A percentile compares a stretch with the other conserved stretches of the same genome.
These are phyloP conservation scores for Ophiostoma australiae DNA, from an alignment of 2,329 filamentous ascomycete species.

Conservation along the genomic window DNA sequence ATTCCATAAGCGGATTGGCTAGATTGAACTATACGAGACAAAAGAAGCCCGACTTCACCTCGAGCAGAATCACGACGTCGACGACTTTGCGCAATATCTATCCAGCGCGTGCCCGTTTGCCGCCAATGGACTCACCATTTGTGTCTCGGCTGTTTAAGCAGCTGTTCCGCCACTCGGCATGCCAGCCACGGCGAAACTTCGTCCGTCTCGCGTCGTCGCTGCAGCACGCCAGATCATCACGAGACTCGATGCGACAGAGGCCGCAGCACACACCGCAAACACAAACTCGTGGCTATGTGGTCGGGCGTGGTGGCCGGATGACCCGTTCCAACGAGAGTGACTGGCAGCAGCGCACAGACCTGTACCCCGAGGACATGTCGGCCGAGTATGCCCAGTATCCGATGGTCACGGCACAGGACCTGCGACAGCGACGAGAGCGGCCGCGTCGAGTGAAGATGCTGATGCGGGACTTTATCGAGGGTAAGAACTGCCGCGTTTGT, in stretches of 20 bases:
- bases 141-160: constrained; percentile 69
- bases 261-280: constrained; percentile 31
- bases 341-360: constrained; percentile 79
- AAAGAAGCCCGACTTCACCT: background rate
- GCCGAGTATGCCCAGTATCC: constrained; percentile 80
- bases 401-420: constrained; percentile 73
- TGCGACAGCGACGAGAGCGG: constrained; percentile 67
- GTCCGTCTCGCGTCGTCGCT: constrained; percentile 37
- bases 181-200: constrained; percentile 49
- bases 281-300: constrained; percentile 29
- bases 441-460: constrained; percentile 93
- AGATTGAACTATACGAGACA: background rate
- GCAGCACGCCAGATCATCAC: constrained; percentile 36
- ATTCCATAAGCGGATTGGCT: constrained; percentile 17
- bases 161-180: constrained; percentile 71
- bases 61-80: background rate
- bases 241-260: constrained; percentile 18
- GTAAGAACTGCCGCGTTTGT: constrained; percentile 41
- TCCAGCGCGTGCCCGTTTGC: background rate
- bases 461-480: constrained; percentile 95
- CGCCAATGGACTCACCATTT: constrained; percentile 27
- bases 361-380: constrained; percentile 69
- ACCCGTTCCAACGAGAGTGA: constrained; percentile 54
- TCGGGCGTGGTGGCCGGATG: constrained; percentile 25
- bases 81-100: background rate